Percentiles rank a stretch among this genome's conserved stretches.
Evolutionary conservation across 257 asterid species (phyloP).

Genomic region (Voacanga thouarsii): DNA sequence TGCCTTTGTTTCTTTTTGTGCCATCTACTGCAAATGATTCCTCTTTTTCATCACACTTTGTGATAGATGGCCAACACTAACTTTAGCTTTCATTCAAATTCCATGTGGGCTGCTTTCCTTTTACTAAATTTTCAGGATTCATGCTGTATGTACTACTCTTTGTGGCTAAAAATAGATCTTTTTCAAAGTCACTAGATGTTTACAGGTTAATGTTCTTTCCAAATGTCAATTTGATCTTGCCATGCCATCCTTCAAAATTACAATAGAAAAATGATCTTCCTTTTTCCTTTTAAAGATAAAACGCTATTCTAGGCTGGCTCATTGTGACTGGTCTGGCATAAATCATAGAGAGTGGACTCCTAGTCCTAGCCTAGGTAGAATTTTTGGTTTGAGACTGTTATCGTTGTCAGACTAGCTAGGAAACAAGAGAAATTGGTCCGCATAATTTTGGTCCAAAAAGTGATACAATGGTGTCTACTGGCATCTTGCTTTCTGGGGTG

Average conservation of each 20-base stretch:
- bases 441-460: slow-evolving; percentile 1
- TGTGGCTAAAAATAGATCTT: not conserved
- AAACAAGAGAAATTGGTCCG: not conserved
- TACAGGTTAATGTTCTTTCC: not conserved
- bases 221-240: slow-evolving; percentile 5
- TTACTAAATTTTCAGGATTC: slow-evolving; percentile 7
- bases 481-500: slow-evolving; percentile 18
- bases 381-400: not conserved
- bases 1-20: slow-evolving; percentile 35
- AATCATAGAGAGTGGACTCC: not conserved
- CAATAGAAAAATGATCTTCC: not conserved
- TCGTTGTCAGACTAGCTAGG: not conserved
- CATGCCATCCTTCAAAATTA: not conserved
- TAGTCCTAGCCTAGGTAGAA: not conserved
- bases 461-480: slow-evolving; percentile 7
- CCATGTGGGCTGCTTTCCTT: slow-evolving; percentile 16
- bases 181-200: not conserved
- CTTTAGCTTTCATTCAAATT: slow-evolving; percentile 32
- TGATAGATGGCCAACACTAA: slow-evolving; percentile 28
- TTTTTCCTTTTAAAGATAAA: not conserved
- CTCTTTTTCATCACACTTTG: slow-evolving; percentile 41
- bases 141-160: not conserved
- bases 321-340: not conserved
- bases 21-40: slow-evolving; percentile 37
- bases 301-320: not conserved